A percentile compares a stretch with the other conserved stretches of the same genome.
phyloP scores from a whole-genome alignment of 495 filamentous ascomycete species.

The Trichoderma erinaceum region DNA sequence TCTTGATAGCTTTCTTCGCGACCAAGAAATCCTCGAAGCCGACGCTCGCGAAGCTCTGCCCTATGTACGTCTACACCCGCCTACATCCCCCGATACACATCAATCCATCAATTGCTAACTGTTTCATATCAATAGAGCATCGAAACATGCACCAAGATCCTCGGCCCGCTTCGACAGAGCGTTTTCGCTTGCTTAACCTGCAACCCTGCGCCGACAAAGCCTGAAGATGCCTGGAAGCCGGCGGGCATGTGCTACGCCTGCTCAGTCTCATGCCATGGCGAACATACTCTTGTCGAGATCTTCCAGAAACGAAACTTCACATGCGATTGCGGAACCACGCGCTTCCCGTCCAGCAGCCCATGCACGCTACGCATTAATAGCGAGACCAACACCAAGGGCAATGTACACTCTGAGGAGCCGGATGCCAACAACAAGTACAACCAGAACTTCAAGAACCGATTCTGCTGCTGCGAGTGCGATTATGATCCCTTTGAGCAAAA shows the following conservation, averaged over 20 bases:
- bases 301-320: conserved; percentile 93
- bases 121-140: conserved; percentile 57
- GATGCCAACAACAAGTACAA: conserved; percentile 79
- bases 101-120: neutral
- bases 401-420: conserved; percentile 66
- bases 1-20: conserved; percentile 66
- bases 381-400: conserved; percentile 65
- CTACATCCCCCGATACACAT: conserved; percentile 18
- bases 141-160: conserved; percentile 79
- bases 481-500: conserved; percentile 84
- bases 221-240: conserved; percentile 57
- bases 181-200: conserved; percentile 91
- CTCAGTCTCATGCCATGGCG: conserved; percentile 92
- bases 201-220: conserved; percentile 64
- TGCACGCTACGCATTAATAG: conserved; percentile 75
- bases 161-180: conserved; percentile 78
- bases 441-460: conserved; percentile 87
- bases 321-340: conserved; percentile 92
- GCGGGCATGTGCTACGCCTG: conserved; percentile 94
- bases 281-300: conserved; percentile 91
- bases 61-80: conserved; percentile 52
- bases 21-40: conserved; percentile 82
- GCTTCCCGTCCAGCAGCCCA: conserved; percentile 59
- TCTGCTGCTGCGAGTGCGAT: conserved; percentile 81
- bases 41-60: conserved; percentile 93